These are phyloP conservation scores for Monosporascus sp. DNA, from an alignment of 2,329 filamentous ascomycete genomes.

Conservation along the genomic window DNA sequence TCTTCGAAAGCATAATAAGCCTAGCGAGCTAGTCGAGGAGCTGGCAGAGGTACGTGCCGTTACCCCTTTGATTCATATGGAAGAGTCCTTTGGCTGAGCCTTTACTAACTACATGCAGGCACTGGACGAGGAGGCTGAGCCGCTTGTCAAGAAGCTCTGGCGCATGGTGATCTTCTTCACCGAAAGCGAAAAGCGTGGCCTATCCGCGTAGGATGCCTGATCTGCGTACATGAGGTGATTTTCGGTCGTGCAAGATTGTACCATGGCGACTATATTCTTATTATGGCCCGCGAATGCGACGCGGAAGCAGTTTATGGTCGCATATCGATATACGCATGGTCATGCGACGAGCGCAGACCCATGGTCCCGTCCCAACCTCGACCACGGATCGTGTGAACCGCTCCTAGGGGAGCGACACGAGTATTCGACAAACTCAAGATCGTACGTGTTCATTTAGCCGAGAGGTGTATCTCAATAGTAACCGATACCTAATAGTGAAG, in stretches of 20 bases:
- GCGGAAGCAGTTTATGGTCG: too few species aligned
- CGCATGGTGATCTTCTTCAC: slow-evolving; percentile 98
- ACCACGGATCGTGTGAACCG: neutral
- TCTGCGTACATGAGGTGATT: too few species aligned
- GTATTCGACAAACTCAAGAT: neutral
- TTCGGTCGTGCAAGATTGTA: too few species aligned
- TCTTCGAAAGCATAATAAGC: slow-evolving; percentile 66
- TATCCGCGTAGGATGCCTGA: slow-evolving; percentile 53
- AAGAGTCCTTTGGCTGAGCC: neutral
- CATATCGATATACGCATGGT: neutral
- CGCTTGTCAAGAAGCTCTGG: slow-evolving; percentile 94
- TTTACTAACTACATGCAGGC: slow-evolving; percentile 48
- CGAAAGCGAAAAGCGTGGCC: slow-evolving; percentile 84
- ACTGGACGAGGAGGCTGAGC: slow-evolving; percentile 90
- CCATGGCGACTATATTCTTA: too few species aligned
- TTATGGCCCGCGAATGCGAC: too few species aligned
- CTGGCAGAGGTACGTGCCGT: slow-evolving; percentile 65
- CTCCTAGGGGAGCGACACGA: neutral
- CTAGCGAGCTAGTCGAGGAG: slow-evolving; percentile 78
- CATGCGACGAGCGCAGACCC: neutral
- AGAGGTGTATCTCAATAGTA: neutral
- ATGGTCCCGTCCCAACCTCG: neutral
- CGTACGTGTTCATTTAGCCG: neutral
- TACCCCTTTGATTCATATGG: neutral
- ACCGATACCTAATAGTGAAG: neutral